These are phyloP conservation scores for Dittrichia graveolens DNA, from an alignment of 129 eudicot species.

Conservation along the genomic window DNA sequence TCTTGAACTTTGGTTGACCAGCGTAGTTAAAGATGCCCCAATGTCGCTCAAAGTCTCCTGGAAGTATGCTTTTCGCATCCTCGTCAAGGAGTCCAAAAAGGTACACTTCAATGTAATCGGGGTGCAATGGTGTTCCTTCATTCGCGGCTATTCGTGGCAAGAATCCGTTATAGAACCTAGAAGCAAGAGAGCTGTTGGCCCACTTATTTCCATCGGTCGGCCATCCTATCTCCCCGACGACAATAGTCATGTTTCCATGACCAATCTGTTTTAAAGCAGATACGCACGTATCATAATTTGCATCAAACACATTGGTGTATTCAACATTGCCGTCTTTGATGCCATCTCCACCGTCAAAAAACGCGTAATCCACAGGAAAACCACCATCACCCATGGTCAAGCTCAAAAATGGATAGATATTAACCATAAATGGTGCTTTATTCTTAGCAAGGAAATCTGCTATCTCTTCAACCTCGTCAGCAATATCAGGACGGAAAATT, in stretches of 20 bases:
- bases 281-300: slow-evolving; percentile 58
- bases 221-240: slow-evolving; percentile 78
- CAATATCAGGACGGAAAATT: slow-evolving; percentile 52
- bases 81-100: slow-evolving; percentile 61
- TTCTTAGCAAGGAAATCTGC: slow-evolving; percentile 40
- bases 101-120: slow-evolving; percentile 47
- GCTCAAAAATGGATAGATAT: slow-evolving; percentile 66
- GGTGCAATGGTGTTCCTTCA: slow-evolving; percentile 54
- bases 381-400: slow-evolving; percentile 33
- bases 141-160: slow-evolving; percentile 38
- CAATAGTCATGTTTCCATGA: slow-evolving; percentile 36
- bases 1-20: slow-evolving; percentile 58
- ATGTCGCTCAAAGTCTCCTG: slow-evolving; percentile 63
- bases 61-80: slow-evolving; percentile 50
- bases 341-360: slow-evolving; percentile 51
- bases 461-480: slow-evolving; percentile 39
- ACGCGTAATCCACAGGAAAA: slow-evolving; percentile 60
- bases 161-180: slow-evolving; percentile 54
- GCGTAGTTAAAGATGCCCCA: slow-evolving; percentile 68
- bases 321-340: slow-evolving; percentile 36
- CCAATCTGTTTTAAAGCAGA: slow-evolving; percentile 49
- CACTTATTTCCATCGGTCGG: slow-evolving; percentile 56
- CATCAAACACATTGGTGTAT: slow-evolving; percentile 67
- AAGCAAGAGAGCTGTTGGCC: slow-evolving; percentile 45
- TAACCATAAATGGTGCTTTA: slow-evolving; percentile 56